phyloP scores from a whole-genome alignment of 495 filamentous ascomycete genomes.

The Penicillium arizonense region DNA sequence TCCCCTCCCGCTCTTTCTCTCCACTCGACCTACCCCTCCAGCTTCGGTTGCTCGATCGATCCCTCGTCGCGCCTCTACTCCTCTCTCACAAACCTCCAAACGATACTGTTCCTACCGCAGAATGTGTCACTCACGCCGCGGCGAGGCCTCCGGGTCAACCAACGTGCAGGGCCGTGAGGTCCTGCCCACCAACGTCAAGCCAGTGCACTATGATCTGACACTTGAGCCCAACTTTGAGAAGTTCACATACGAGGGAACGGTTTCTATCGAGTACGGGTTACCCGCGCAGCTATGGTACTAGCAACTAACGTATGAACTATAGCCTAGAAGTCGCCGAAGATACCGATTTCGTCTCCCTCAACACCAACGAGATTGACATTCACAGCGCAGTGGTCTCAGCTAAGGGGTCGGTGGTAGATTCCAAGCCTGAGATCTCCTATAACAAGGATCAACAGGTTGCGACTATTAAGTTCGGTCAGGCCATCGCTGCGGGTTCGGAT shows the following conservation, averaged over 20 bases:
- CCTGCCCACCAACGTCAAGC: constrained; percentile 66
- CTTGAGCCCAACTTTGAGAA: constrained; percentile 65
- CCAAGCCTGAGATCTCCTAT: constrained; percentile 50
- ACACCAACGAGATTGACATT: constrained; percentile 83
- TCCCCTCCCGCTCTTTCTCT: constrained; percentile 33
- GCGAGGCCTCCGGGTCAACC: constrained; percentile 43
- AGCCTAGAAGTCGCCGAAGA: constrained; percentile 81
- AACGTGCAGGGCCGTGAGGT: constrained; percentile 61
- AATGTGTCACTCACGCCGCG: constrained; percentile 46
- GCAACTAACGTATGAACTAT: constrained; percentile 6
- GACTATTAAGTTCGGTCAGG: constrained; percentile 58
- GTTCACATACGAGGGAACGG: constrained; percentile 62
- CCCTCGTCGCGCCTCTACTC: constrained; percentile 22
- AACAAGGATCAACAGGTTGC: constrained; percentile 61
- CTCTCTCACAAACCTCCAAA: constrained; percentile 39
- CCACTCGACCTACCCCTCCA: constrained; percentile 23
- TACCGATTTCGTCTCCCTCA: constrained; percentile 81
- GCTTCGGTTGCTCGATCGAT: constrained; percentile 16
- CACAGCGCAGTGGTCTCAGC: constrained; percentile 64
- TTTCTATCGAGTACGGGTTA: constrained; percentile 57
- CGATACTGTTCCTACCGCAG: constrained; percentile 51
- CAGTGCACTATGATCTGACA: constrained; percentile 64
- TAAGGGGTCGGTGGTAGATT: constrained; percentile 46
- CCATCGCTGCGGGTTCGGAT: constrained; percentile 55
- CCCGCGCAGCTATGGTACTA: not conserved